Evolutionary conservation across 306 rosid species (phyloP).

Genomic region (Pyrus pyrifolia): DNA sequence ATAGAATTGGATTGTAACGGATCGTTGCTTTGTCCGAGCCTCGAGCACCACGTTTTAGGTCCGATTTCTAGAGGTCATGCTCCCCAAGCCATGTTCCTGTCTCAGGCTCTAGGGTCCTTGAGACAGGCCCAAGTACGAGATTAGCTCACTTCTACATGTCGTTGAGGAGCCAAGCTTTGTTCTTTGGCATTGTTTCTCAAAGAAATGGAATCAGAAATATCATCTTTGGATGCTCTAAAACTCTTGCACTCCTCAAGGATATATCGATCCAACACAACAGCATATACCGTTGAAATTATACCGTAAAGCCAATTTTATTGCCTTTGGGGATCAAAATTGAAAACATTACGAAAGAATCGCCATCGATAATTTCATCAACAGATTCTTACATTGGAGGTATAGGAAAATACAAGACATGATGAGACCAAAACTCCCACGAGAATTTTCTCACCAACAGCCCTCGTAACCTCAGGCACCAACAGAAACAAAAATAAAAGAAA

Average conservation of each 20-base stretch:
- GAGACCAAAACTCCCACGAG: slow-evolving; percentile 27
- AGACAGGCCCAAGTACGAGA: background rate
- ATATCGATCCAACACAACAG: background rate
- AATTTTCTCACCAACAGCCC: slow-evolving; percentile 48
- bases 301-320: background rate
- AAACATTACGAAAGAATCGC: slow-evolving; percentile 22
- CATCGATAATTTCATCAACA: slow-evolving; percentile 12
- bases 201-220: background rate
- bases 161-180: no score
- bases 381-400: slow-evolving; percentile 3
- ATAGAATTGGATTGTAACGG: background rate
- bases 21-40: no score
- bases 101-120: background rate
- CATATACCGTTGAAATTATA: background rate
- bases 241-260: background rate
- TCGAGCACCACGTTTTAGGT: background rate
- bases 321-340: slow-evolving; percentile 13
- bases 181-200: no score
- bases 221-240: background rate
- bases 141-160: background rate
- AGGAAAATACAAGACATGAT: background rate
- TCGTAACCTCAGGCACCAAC: slow-evolving; percentile 36
- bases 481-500: background rate
- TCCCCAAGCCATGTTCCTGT: background rate
- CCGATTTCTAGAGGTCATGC: background rate